phyloP scores from a whole-genome alignment of 805 yeast genomes.

The Millerago galiae region DNA sequence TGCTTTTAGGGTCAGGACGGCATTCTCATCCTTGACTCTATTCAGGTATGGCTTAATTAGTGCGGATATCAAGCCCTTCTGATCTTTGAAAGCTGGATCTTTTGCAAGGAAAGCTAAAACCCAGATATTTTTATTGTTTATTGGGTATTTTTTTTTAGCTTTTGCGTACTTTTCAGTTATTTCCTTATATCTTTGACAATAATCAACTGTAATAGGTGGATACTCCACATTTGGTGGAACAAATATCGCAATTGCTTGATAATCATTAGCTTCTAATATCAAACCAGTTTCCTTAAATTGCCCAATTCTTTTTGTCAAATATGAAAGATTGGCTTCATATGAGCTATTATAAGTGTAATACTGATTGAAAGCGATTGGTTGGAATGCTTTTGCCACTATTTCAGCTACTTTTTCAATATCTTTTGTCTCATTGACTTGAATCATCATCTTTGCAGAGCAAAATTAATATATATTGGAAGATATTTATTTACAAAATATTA shows the following conservation, averaged over 20 bases:
- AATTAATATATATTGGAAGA: too few relatives aligned
- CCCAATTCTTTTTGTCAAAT: background rate
- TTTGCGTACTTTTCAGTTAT: background rate
- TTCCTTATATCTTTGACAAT: background rate
- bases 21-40: background rate
- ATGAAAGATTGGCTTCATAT: background rate
- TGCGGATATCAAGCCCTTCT: background rate
- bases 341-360: background rate
- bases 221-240: background rate
- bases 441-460: too few relatives aligned
- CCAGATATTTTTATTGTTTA: background rate
- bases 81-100: background rate
- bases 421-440: background rate
- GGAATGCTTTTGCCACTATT: background rate
- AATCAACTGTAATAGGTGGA: background rate
- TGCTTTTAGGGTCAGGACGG: background rate
- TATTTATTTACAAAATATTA: too few relatives aligned
- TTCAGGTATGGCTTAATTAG: background rate
- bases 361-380: background rate
- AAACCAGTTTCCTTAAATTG: background rate
- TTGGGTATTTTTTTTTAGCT: background rate
- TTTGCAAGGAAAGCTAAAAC: background rate
- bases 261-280: background rate
- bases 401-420: background rate
- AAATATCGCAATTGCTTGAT: background rate